phyloP scores from a whole-genome alignment of 129 eudicot species.

The Arctium minus region DNA sequence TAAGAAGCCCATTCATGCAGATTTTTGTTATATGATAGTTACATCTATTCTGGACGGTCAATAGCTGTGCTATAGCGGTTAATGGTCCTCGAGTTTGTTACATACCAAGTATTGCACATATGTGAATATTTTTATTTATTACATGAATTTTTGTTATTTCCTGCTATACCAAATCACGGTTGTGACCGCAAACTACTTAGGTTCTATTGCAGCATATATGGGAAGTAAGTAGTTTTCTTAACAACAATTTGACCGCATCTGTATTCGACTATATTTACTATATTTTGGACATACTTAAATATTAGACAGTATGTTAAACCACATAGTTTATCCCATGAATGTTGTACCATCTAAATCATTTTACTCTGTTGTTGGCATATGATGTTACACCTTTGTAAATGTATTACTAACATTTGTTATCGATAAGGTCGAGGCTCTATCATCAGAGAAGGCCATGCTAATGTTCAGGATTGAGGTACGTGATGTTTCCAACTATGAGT shows the following conservation, averaged over 20 bases:
- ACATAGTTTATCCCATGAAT: background rate
- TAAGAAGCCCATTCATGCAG: too few relatives aligned
- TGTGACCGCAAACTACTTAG: background rate
- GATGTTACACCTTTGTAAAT: background rate
- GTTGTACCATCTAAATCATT: background rate
- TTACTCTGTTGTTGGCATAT: background rate
- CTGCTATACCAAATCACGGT: background rate
- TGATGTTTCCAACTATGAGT: background rate
- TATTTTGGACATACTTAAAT: background rate
- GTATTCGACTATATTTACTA: background rate
- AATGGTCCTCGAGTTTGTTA: background rate
- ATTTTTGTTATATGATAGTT: background rate
- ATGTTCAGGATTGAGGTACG: conserved; percentile 79
- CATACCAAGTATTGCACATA: background rate
- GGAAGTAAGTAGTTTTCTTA: background rate
- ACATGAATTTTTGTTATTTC: background rate
- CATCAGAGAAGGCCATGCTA: conserved; percentile 89
- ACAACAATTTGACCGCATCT: background rate
- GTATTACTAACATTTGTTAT: background rate
- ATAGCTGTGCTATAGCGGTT: background rate
- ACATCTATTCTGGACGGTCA: background rate
- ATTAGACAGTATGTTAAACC: background rate
- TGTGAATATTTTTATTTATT: too few relatives aligned
- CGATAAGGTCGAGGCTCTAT: conserved; percentile 74
- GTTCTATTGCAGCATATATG: background rate